Conservation (phyloP, 768 basidiomycete genomes). For the Lactarius evosmus region DNA sequence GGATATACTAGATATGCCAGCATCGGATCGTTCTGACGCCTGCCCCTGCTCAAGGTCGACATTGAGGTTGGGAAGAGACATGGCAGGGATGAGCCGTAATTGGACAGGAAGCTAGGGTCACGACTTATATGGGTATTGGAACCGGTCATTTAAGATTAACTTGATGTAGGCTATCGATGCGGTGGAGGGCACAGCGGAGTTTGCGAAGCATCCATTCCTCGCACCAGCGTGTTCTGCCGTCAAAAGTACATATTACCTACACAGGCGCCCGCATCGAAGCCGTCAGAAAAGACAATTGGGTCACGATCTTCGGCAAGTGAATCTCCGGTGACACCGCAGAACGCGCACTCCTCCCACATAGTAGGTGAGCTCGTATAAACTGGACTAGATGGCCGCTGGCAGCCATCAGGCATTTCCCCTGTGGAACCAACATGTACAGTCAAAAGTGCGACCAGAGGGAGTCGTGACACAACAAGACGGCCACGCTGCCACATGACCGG, state of each 20-base stretch:
- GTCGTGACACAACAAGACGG: too few species aligned
- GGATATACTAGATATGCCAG: background rate
- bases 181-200: background rate
- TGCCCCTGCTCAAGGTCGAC: slow-evolving; percentile 1
- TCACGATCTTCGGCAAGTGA: background rate
- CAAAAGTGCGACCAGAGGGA: background rate
- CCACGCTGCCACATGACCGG: background rate
- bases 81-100: background rate
- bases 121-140: background rate
- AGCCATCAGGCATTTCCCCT: background rate
- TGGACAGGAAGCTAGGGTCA: background rate
- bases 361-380: background rate
- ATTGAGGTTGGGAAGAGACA: background rate
- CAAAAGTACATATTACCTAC: background rate
- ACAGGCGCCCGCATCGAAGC: background rate
- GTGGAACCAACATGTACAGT: background rate
- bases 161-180: background rate
- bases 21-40: background rate
- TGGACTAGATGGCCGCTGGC: background rate
- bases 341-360: background rate
- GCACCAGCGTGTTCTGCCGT: background rate
- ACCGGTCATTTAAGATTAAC: background rate
- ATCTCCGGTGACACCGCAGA: background rate
- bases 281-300: background rate
- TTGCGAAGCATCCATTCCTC: background rate